Base-by-base conservation (phyloP, 192 early-diverging fungal species). In the Umbelopsis sp. region DNA sequence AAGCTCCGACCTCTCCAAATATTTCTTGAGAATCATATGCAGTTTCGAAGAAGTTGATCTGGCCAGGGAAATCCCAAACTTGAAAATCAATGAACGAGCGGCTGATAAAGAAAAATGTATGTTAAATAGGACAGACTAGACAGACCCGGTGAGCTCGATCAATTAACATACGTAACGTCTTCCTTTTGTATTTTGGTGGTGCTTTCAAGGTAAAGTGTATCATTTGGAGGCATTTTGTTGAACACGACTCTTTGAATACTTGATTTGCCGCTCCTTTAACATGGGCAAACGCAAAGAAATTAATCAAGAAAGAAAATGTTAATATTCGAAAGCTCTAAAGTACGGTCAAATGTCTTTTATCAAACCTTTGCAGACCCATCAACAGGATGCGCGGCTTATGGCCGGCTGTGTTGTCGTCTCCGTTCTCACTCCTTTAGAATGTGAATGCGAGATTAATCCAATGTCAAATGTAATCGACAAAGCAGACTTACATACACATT, bases 21-120 rank as follows among this genome's bases (percentile, higher is more conserved):
- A 91, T 92, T 16, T 86, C 79, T 52, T 81, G 78, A 3, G 89
- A 80, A 71, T 92, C 87, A 49, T 80, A 91, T 22, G 85, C 83
- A 15, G 82, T 78, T 69, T 95, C 93, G 52, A 90, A 87, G 70
- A 88, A 91, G 78, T 96, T 92, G 77, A 94, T 85, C 49, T 93
- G 88, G 7, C 93, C 97, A 6, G 96, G 97, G 70, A 91, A 95
- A 72, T 99, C 96, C 91, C 92, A 96, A 7, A 97, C 85, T 55
- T 90, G 80, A 74, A 96, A 93, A 71, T 94, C 90, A 53, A 94
- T 90, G 70, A 93, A 94, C 41, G 93, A 91, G 4, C 90, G 79
- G 47, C 58, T 65, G 50, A 41, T 13, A 35, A 27, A 49, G 20
- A 27, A 3, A 7, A 1, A 18, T 12, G 18, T 83, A 21, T 6